Conservation (phyloP, 331 rosid species). For the Malus hybrid region DNA sequence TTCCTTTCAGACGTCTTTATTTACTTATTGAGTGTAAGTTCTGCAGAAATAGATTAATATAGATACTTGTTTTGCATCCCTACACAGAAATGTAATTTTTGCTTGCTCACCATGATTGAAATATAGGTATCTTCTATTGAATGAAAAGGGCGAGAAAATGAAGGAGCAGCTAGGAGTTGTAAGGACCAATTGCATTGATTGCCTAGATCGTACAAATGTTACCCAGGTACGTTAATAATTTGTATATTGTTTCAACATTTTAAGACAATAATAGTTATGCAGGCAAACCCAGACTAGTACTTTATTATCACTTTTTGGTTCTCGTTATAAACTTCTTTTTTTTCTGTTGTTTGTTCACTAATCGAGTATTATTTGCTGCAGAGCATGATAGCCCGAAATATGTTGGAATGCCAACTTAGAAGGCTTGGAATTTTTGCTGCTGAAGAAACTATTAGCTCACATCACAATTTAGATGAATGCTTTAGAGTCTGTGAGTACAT, state of each 20-base stretch:
- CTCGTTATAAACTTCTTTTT: neutral
- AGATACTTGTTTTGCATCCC: neutral
- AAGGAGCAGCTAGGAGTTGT: conserved; percentile 93
- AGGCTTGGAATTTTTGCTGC: conserved; percentile 93
- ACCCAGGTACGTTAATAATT: conserved; percentile 61
- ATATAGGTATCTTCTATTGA: conserved; percentile 74
- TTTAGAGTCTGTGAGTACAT: conserved; percentile 68
- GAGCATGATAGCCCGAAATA: conserved; percentile 88
- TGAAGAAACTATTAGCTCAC: conserved; percentile 90
- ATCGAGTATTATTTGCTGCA: conserved; percentile 31
- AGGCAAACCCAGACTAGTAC: neutral
- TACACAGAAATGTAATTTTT: neutral
- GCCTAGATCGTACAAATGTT: conserved; percentile 95
- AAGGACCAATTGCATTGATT: conserved; percentile 92
- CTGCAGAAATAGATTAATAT: neutral
- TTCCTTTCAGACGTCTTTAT: neutral
- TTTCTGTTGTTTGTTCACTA: neutral
- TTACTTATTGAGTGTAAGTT: neutral
- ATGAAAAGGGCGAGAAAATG: conserved; percentile 89
- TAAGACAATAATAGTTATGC: neutral
- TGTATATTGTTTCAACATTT: neutral
- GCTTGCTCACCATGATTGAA: conserved; percentile 1
- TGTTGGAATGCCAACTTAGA: conserved; percentile 90
- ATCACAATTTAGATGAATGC: conserved; percentile 76
- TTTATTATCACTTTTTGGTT: neutral